A percentile compares a stretch with the other conserved stretches of the same genome.
phyloP scores from a whole-genome alignment of 2,329 filamentous ascomycete genomes.

The Pseudogymnoascus sp. region DNA sequence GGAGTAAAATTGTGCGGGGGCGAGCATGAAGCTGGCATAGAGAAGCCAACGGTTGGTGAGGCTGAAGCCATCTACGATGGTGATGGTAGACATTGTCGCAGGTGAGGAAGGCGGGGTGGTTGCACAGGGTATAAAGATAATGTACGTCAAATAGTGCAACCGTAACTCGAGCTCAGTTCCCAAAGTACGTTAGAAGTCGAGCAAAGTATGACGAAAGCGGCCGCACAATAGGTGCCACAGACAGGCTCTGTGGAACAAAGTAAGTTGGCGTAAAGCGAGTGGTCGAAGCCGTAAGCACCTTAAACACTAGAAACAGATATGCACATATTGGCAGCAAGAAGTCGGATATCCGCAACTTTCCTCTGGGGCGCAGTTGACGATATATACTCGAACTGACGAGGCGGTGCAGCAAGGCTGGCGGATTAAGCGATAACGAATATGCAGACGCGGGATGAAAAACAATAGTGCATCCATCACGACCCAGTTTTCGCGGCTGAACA shows the following conservation, averaged over 20 bases:
- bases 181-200: background rate
- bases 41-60: constrained; percentile 14
- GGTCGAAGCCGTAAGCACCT: background rate
- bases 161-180: too few species aligned
- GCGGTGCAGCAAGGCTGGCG: background rate
- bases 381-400: background rate
- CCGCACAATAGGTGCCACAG: background rate
- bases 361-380: background rate
- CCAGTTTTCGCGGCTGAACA: background rate
- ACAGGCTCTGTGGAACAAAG: background rate
- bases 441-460: background rate
- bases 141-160: background rate
- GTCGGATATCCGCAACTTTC: background rate
- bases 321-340: background rate
- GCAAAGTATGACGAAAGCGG: background rate
- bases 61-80: constrained; percentile 14
- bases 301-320: background rate
- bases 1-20: constrained; percentile 13
- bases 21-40: constrained; percentile 14
- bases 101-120: background rate
- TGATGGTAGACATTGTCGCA: background rate
- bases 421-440: background rate
- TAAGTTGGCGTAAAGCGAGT: background rate
- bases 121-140: background rate
- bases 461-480: background rate